Evolutionary conservation across 2,329 filamentous ascomycete genomes (phyloP).

Genomic region (Westerdykella sp.): DNA sequence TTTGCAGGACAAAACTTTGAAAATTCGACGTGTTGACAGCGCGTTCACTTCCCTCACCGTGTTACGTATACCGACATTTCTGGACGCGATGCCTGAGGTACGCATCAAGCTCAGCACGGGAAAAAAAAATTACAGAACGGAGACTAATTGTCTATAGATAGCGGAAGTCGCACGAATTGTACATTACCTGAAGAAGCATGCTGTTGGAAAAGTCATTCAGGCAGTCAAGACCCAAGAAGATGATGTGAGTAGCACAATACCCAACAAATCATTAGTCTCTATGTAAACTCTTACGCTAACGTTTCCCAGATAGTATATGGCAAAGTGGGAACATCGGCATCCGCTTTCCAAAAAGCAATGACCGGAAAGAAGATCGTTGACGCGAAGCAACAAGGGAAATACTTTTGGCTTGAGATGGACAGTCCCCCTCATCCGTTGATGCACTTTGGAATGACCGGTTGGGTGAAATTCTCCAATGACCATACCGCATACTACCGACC

Average conservation of each 20-base stretch:
- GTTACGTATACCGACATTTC: too few species aligned
- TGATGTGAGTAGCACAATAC: constrained; percentile 27
- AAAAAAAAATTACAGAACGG: background rate
- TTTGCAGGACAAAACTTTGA: too few species aligned
- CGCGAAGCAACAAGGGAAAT: constrained; percentile 87
- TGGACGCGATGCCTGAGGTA: constrained; percentile 34
- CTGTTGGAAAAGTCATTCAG: constrained; percentile 76
- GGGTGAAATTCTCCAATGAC: constrained; percentile 80
- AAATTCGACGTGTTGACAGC: too few species aligned
- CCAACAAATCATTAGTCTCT: background rate
- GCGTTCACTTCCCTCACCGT: too few species aligned
- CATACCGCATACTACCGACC: constrained; percentile 74
- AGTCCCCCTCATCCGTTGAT: constrained; percentile 78
- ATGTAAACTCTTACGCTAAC: background rate
- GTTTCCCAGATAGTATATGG: constrained; percentile 64
- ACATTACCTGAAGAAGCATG: constrained; percentile 72
- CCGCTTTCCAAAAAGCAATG: constrained; percentile 67
- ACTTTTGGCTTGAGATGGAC: constrained; percentile 84
- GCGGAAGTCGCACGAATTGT: constrained; percentile 71
- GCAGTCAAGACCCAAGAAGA: constrained; percentile 70
- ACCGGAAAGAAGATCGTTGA: constrained; percentile 64
- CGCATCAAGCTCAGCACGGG: constrained; percentile 1
- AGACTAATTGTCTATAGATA: constrained; percentile 33
- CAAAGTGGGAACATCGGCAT: constrained; percentile 75
- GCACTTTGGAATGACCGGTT: constrained; percentile 72